phyloP scores from a whole-genome alignment of 345 rosid species.

The Ricinus communis region DNA sequence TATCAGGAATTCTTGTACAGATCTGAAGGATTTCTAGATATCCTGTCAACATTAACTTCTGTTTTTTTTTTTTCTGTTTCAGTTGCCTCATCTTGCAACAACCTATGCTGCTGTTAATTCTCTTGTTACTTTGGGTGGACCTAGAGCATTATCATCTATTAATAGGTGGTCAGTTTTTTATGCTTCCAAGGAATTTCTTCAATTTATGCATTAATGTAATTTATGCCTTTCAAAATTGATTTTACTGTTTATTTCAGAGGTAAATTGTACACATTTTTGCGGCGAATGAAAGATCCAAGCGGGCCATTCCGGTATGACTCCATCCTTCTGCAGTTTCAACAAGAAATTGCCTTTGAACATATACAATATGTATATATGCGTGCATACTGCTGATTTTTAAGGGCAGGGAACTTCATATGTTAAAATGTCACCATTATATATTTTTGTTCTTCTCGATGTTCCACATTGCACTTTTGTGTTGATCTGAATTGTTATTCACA shows the following conservation, averaged over 20 bases:
- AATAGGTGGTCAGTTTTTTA: constrained; percentile 61
- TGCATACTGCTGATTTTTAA: background rate
- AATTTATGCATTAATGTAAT: background rate
- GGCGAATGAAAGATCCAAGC: constrained; percentile 67
- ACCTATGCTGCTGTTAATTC: constrained; percentile 93
- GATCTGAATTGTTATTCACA: background rate
- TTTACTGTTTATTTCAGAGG: constrained; percentile 49
- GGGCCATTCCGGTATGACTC: constrained; percentile 71
- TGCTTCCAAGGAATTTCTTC: background rate
- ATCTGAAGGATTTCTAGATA: background rate
- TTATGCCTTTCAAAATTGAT: constrained; percentile 14
- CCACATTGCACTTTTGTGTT: background rate
- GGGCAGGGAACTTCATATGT: too few species aligned
- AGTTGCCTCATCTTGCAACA: constrained; percentile 98
- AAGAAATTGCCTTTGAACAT: background rate
- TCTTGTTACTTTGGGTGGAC: constrained; percentile 84
- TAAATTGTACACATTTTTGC: constrained; percentile 51
- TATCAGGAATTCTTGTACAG: background rate
- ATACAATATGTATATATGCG: background rate
- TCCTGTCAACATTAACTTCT: background rate
- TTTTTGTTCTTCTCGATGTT: background rate
- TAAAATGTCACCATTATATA: background rate
- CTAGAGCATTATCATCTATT: constrained; percentile 63
- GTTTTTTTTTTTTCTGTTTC: constrained; percentile 14
- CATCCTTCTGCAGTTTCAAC: background rate